These are phyloP conservation scores for Puccinia polysora DNA, from an alignment of 1,284 basidiomycete genomes.

Conservation along the genomic window DNA sequence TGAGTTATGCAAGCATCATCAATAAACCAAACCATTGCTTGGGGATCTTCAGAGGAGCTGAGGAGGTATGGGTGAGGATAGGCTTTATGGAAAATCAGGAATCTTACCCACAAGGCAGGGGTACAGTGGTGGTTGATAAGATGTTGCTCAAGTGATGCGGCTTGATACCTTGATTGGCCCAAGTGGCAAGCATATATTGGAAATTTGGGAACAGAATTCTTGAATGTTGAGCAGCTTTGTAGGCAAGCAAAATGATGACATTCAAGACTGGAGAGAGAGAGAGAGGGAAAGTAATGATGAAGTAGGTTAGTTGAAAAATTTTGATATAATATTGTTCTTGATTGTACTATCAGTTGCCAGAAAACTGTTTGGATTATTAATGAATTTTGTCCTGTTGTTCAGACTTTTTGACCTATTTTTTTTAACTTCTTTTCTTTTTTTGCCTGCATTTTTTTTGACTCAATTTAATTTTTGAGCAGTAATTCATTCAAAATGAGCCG, in stretches of 20 bases:
- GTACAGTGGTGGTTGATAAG: background rate
- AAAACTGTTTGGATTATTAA: no score
- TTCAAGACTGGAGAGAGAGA: conserved; percentile 8
- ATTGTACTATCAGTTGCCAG: no score
- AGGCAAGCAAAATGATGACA: conserved; percentile 19
- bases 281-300: background rate
- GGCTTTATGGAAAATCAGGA: background rate
- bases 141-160: conserved; percentile 14
- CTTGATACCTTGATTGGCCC: conserved; percentile 35
- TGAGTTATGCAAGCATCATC: background rate
- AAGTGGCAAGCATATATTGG: conserved; percentile 28
- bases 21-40: no score
- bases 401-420: no score
- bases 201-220: conserved; percentile 21
- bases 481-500: no score
- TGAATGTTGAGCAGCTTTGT: conserved; percentile 21
- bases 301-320: background rate
- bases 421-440: no score
- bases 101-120: background rate
- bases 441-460: no score
- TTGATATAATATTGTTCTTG: no score
- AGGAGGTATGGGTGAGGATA: background rate
- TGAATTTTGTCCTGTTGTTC: no score
- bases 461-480: no score
- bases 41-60: background rate